phyloP scores from a whole-genome alignment of 208 protist genomes.

The Trypanosoma scelopori region DNA sequence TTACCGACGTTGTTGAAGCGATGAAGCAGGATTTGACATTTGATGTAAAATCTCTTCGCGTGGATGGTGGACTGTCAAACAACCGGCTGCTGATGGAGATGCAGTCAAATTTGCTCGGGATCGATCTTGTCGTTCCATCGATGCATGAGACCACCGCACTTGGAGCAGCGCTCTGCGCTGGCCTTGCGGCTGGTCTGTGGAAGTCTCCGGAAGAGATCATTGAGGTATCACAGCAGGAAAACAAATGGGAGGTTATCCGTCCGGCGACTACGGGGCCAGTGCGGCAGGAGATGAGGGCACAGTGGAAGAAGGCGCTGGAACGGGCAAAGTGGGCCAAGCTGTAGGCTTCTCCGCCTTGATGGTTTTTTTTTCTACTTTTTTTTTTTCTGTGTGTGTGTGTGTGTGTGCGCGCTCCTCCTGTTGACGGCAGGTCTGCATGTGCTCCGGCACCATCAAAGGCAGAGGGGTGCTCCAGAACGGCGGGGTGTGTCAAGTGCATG shows the following conservation, averaged over 20 bases:
- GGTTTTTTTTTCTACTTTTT: conserved; percentile 2
- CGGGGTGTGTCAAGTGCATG: no score
- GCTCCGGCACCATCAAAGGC: no score
- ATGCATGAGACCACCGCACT: conserved; percentile 81
- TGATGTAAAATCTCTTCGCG: conserved; percentile 70
- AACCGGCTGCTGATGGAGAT: conserved; percentile 94
- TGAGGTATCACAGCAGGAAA: conserved; percentile 28
- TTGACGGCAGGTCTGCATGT: no score
- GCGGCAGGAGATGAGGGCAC: conserved; percentile 31
- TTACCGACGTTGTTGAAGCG: conserved; percentile 79
- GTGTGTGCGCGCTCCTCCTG: not conserved
- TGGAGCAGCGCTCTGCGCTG: conserved; percentile 77
- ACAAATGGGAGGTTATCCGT: conserved; percentile 33
- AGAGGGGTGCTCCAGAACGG: no score
- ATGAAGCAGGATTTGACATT: conserved; percentile 83
- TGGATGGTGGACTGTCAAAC: conserved; percentile 95
- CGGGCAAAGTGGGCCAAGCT: conserved; percentile 70
- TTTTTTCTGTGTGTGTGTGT: conserved; percentile 12
- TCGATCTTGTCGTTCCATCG: conserved; percentile 60
- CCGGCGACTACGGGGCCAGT: conserved; percentile 28
- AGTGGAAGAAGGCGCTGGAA: conserved; percentile 60
- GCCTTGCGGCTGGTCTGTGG: conserved; percentile 63
- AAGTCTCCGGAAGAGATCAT: conserved; percentile 55
- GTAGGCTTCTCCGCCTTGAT: conserved; percentile 34
- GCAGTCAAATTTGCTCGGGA: conserved; percentile 90